Evolutionary conservation across 2,329 filamentous ascomycete species (phyloP).

Genomic region (Botrytis cinerea): DNA sequence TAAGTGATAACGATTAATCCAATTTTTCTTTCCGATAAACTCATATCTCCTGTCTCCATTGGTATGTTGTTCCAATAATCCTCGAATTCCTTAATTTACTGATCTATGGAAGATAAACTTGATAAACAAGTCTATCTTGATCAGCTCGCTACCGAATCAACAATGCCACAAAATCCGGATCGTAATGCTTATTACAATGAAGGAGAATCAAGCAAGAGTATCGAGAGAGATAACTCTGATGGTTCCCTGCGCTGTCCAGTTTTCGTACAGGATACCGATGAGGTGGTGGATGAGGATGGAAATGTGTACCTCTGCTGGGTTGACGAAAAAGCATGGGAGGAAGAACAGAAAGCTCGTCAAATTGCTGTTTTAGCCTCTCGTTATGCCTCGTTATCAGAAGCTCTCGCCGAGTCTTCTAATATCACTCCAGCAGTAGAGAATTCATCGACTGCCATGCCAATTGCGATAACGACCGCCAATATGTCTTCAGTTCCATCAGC

Average conservation of each 20-base stretch:
- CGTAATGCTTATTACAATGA: background rate
- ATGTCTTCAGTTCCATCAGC: background rate
- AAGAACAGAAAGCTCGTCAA: background rate
- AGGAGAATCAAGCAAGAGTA: background rate
- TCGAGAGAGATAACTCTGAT: background rate
- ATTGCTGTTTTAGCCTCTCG: background rate
- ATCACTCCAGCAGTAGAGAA: too few relatives aligned
- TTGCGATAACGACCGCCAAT: background rate
- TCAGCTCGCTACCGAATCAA: background rate
- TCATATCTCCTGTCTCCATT: background rate
- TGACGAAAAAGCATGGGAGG: background rate
- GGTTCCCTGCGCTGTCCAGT: background rate
- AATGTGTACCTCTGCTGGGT: rapidly evolving
- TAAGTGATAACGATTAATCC: background rate
- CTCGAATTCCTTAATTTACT: background rate
- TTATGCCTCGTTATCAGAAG: background rate
- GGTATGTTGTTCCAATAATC: background rate
- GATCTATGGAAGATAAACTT: background rate
- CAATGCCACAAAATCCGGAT: background rate
- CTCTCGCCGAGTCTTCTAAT: background rate
- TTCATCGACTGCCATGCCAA: background rate
- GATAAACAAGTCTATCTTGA: background rate
- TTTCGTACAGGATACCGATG: background rate
- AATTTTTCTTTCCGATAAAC: background rate
- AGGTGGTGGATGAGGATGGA: background rate